Evolutionary conservation across 2,329 filamentous ascomycete genomes (phyloP).

Genomic region (Epichloe amarillans): DNA sequence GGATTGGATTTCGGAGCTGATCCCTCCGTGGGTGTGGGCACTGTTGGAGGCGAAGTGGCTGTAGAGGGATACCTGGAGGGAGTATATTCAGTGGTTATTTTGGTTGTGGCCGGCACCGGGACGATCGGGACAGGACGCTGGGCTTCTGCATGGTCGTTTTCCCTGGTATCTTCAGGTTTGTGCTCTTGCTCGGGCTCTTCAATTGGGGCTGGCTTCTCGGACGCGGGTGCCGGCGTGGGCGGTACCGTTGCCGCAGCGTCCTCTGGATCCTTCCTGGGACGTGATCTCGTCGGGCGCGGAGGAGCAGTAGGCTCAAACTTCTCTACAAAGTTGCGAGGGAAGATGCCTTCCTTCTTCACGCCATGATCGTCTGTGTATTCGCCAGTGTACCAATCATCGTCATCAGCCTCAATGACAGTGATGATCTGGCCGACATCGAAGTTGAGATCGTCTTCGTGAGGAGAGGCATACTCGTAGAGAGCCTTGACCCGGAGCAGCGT

Average conservation of each 20-base stretch:
- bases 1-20: conserved; percentile 24
- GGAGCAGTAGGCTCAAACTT: conserved; percentile 86
- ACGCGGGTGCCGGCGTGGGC: conserved; percentile 15
- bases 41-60: conserved; percentile 8
- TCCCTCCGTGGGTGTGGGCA: conserved; percentile 27
- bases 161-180: conserved; percentile 22
- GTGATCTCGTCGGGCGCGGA: conserved; percentile 65
- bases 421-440: conserved; percentile 82
- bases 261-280: conserved; percentile 46
- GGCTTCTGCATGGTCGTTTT: conserved; percentile 19
- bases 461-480: conserved; percentile 84
- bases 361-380: conserved; percentile 72
- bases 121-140: conserved; percentile 21
- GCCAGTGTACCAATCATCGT: conserved; percentile 85
- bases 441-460: conserved; percentile 87
- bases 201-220: conserved; percentile 13
- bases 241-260: conserved; percentile 23
- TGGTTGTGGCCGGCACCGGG: conserved; percentile 14
- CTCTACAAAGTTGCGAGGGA: conserved; percentile 95
- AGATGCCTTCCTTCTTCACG: conserved; percentile 68
- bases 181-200: conserved; percentile 12
- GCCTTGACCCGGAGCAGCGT: conserved; percentile 88
- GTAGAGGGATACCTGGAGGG: conserved; percentile 5
- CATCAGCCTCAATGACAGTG: conserved; percentile 83
- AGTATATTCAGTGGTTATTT: conserved; percentile 18